Evolutionary conservation across 1,139 yeast species (phyloP), one percentile per base, ranked within the genome.

Genomic region (Pichia cactophila): DNA sequence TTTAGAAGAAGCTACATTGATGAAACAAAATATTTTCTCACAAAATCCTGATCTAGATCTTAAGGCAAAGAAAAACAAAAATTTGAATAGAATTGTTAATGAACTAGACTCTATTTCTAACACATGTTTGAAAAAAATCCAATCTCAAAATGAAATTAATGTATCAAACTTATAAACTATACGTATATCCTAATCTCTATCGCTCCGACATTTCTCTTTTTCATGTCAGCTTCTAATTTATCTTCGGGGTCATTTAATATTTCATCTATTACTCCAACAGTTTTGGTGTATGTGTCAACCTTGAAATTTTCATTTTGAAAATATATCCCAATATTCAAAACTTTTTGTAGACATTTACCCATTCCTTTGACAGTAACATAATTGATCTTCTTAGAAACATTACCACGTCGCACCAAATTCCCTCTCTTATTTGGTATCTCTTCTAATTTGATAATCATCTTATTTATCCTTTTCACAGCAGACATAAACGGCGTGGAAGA

Each of bases 221-320:
- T 66, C 52, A 74, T 71, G 7, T 68, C 61, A 5, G 65, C 67
- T 23, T 71, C 75, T 10, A 23, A 12, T 12, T 66, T 69, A 14
- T 67, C 69, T 16, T 31, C 31, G 3, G 41, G 42, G 8, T 26
- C 42, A 4, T 39, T 50, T 47, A 57, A 55, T 45, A 80, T 73
- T 61, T 83, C 88, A 62, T 84, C 92, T 35, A 84, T 60, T 0
- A 83, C 87, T 47, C 77, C 77, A 0, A 80, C 72, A 12, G 80
- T 76, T 29, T 75, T 81, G 0, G 90, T 83, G 33, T 67, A 59
- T 1, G 81, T 61, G 31, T 81, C 85, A 6, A 82, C 76, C 52
- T 64, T 70, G 56, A 72, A 68, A 11, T 71, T 69, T 45, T 69
- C 63, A 28, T 73, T 74, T 54, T 76, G 74, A 60, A 77, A 82